Evolutionary conservation across 164 flowering plant species (phyloP), one percentile per base, ranked within the genome.

Genomic region (Amborella trichopoda): DNA sequence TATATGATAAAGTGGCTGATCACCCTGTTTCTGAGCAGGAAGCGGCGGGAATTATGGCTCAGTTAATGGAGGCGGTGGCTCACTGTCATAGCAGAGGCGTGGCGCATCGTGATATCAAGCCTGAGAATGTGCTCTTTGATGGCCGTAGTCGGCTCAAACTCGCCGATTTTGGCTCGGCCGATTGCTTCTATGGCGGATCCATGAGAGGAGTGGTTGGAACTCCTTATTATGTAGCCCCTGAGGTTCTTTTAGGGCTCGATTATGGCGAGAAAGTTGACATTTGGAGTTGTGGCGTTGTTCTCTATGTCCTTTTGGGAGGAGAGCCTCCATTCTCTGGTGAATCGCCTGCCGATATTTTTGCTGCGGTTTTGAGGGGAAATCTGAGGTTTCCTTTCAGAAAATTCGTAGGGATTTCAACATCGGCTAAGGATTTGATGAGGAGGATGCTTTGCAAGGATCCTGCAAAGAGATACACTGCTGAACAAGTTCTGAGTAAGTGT

Each of bases 181-280:
- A 77, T 55, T 52, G 41, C 46, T 64, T 70, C 30, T 63, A 67
- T 21, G 42, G 23, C 19, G 51, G 40, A 0, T 46, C 46, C 50
- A 8, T 36, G 52, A 48, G 54, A 14, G 95, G 91, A 0, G 46
- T 86, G 26, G 88, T 86, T 6, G 95, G 95, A 23, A 86, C 95
- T 25, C 95, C 95, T 46, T 83, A 83, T 55, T 86, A 86, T 54
- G 86, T 86, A 24, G 95, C 95, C 41, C 95, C 93, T 49, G 95
- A 86, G 72, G 82, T 86, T 3, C 4, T 86, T 33, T 24, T 56
- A 1, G 83, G 86, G 11, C 55, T 64, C 48, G 75, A 68, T 23
- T 86, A 86, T 63, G 54, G 56, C 20, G 95, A 86, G 73, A 86
- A 83, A 56, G 76, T 83, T 0, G 95, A 86, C 50, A 76, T 86